Conservation (phyloP, 1,284 basidiomycete genomes). For the Salmacisia buchloeana region DNA sequence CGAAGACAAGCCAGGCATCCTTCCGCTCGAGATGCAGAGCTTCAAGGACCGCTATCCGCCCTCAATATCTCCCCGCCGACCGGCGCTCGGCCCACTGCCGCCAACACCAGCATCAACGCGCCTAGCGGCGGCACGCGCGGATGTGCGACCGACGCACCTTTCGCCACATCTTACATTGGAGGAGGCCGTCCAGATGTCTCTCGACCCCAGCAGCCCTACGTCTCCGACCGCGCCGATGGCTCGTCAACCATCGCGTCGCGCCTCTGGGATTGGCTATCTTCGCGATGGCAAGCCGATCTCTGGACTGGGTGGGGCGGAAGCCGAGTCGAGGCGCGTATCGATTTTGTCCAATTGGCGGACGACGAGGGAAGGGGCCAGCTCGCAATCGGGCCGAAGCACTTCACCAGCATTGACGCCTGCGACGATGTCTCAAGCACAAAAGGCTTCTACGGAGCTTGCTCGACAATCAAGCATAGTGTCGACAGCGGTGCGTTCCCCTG, state of each 20-base stretch:
- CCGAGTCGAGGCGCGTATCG: neutral
- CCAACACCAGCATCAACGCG: neutral
- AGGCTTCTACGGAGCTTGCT: no score
- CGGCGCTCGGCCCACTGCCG: neutral
- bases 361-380: no score
- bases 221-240: neutral
- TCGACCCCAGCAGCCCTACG: neutral
- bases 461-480: no score
- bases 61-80: neutral
- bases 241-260: neutral
- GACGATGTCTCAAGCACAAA: no score
- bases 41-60: neutral
- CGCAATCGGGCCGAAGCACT: no score
- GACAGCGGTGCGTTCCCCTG: no score
- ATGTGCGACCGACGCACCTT: neutral
- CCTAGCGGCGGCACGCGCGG: neutral
- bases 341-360: neutral
- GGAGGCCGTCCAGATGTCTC: conserved; percentile 1
- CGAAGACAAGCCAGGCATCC: no score
- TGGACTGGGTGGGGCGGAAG: neutral
- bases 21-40: neutral
- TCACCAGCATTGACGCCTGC: no score
- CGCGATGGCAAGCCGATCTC: neutral
- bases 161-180: neutral
- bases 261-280: neutral